phyloP scores from a whole-genome alignment of 768 basidiomycete species.

The Boletales sp. region DNA sequence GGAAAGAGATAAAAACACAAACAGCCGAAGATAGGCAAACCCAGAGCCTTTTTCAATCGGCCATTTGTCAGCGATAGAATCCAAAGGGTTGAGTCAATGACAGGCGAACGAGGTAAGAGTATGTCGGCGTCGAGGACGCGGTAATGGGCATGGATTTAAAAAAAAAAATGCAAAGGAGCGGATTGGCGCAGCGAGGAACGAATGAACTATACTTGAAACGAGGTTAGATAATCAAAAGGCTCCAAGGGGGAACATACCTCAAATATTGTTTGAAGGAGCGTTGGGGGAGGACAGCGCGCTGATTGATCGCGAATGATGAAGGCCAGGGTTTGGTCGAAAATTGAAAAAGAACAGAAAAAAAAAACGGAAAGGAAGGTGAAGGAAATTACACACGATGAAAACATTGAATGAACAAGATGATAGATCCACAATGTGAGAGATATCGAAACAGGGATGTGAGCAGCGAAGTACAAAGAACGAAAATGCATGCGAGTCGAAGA shows the following conservation, averaged over 20 bases:
- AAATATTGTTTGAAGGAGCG: conserved; percentile 10
- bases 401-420: conserved; percentile 6
- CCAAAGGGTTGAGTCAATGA: neutral
- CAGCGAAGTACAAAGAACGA: neutral
- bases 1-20: neutral
- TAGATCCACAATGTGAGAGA: neutral
- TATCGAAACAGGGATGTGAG: conserved; percentile 4
- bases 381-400: neutral
- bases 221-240: neutral
- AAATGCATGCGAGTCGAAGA: neutral
- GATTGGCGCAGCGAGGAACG: neutral
- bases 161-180: conserved; percentile 5
- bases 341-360: neutral
- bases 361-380: neutral
- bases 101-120: neutral
- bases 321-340: neutral
- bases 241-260: conserved; percentile 11
- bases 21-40: neutral
- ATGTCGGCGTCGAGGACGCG: neutral
- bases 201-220: conserved; percentile 1
- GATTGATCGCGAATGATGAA: conserved; percentile 3
- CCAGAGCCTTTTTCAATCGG: neutral
- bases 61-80: neutral
- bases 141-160: neutral
- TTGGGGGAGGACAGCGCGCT: neutral